Percentiles rank a stretch among this genome's conserved stretches.
phyloP scores from a whole-genome alignment of 192 early-diverging fungal genomes.

The Endogone sp. region DNA sequence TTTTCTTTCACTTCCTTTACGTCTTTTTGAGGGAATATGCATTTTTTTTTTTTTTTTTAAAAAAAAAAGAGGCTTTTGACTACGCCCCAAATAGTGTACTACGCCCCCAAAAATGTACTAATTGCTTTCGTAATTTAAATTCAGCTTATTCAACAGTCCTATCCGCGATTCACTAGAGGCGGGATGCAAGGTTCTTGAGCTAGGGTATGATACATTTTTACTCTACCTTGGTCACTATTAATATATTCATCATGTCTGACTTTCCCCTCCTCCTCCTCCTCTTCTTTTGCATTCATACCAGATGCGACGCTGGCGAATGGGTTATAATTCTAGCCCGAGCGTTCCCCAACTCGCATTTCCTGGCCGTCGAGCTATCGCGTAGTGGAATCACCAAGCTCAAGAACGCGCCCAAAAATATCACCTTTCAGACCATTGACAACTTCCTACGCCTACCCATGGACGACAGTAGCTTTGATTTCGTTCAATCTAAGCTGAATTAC shows the following conservation, averaged over 20 bases:
- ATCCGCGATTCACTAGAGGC: neutral
- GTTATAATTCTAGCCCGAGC: neutral
- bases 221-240: neutral
- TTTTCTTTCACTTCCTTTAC: too few relatives aligned
- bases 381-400: neutral
- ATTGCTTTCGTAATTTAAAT: too few relatives aligned
- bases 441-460: constrained; percentile 10
- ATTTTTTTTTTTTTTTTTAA: too few relatives aligned
- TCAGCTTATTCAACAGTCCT: neutral
- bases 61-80: neutral
- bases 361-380: neutral
- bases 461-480: constrained; percentile 24
- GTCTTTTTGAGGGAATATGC: too few relatives aligned
- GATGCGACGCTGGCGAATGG: neutral
- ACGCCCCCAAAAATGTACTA: too few relatives aligned
- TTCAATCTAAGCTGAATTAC: constrained; percentile 13
- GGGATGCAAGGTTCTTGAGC: neutral
- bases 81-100: too few relatives aligned
- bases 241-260: neutral
- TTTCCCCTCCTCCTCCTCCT: too few relatives aligned
- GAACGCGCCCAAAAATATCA: neutral
- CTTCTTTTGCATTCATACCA: too few relatives aligned
- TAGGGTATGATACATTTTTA: neutral
- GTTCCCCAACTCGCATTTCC: neutral
- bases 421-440: neutral